These are phyloP conservation scores for Debaryomyces robertsiae DNA, from an alignment of 1,139 yeast species.

Conservation along the genomic window DNA sequence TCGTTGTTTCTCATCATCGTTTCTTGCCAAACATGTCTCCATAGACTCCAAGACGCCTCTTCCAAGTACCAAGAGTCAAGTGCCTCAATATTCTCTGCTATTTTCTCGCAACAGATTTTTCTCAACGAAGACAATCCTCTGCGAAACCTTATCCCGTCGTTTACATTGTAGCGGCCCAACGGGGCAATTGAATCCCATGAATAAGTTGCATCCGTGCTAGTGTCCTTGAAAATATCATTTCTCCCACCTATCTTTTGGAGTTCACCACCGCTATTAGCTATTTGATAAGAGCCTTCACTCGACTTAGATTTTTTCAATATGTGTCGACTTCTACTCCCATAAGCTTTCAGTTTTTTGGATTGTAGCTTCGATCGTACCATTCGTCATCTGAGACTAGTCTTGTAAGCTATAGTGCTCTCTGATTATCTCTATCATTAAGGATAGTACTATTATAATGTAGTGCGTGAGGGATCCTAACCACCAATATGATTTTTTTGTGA, in stretches of 20 bases:
- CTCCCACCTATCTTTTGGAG: constrained; percentile 7
- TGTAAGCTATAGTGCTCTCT: neutral
- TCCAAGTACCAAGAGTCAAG: constrained; percentile 26
- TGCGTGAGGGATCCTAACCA: constrained; percentile 7
- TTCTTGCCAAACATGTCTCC: constrained; percentile 37
- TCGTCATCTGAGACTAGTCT: neutral
- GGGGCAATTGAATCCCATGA: constrained; percentile 22
- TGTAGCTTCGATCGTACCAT: constrained; percentile 2
- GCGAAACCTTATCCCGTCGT: too few relatives aligned
- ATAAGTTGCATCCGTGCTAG: constrained; percentile 19
- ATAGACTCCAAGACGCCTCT: constrained; percentile 31
- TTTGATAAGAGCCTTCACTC: neutral
- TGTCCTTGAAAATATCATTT: constrained; percentile 19
- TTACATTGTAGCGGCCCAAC: neutral
- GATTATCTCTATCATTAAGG: neutral
- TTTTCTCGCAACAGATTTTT: constrained; percentile 29
- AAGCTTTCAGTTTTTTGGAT: neutral
- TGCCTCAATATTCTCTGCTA: constrained; percentile 31
- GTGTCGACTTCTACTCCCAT: neutral
- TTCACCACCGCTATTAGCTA: neutral
- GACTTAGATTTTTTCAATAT: neutral
- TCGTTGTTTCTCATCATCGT: constrained; percentile 32
- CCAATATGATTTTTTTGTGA: constrained; percentile 6
- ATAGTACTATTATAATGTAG: too few relatives aligned
- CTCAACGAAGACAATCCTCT: constrained; percentile 19